These are phyloP conservation scores for Earliella scabrosa DNA, from an alignment of 1,284 basidiomycete genomes.

Conservation along the genomic window DNA sequence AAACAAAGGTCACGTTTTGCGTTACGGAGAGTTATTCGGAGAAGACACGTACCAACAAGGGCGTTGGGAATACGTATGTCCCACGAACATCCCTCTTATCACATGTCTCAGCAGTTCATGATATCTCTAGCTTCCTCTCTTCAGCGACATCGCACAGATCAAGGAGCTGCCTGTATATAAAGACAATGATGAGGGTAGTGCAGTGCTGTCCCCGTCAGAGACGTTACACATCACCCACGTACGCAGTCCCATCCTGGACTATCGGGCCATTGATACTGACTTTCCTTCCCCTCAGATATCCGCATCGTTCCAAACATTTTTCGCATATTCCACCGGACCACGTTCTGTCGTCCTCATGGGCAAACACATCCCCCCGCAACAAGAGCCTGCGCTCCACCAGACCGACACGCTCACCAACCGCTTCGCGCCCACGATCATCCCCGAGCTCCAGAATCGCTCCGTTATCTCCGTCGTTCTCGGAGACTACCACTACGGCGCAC, in stretches of 20 bases:
- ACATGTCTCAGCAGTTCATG: conserved; percentile 2
- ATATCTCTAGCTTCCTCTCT: conserved; percentile 61
- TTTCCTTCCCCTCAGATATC: conserved; percentile 60
- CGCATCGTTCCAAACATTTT: conserved; percentile 82
- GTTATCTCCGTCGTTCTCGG: conserved; percentile 88
- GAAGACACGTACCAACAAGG: conserved; percentile 44
- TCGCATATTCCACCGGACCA: conserved; percentile 77
- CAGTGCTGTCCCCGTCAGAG: conserved; percentile 29
- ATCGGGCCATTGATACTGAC: conserved; percentile 15
- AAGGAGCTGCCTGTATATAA: conserved; percentile 44
- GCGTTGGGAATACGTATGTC: conserved; percentile 79
- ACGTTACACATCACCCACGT: conserved; percentile 74
- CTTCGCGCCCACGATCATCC: conserved; percentile 62
- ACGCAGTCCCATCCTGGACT: conserved; percentile 26
- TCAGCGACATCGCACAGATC: conserved; percentile 63
- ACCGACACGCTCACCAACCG: not conserved
- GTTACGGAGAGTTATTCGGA: conserved; percentile 49
- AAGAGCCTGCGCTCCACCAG: not conserved
- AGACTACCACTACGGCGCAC: conserved; percentile 88
- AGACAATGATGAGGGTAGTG: conserved; percentile 27
- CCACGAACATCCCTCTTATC: not conserved
- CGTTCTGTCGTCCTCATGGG: conserved; percentile 73
- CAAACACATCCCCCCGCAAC: conserved; percentile 44
- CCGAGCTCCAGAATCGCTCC: conserved; percentile 69
- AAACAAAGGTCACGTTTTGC: conserved; percentile 76